These are phyloP conservation scores for Exophiala lecanii-corni DNA, from an alignment of 2,329 filamentous ascomycete genomes.

Conservation along the genomic window DNA sequence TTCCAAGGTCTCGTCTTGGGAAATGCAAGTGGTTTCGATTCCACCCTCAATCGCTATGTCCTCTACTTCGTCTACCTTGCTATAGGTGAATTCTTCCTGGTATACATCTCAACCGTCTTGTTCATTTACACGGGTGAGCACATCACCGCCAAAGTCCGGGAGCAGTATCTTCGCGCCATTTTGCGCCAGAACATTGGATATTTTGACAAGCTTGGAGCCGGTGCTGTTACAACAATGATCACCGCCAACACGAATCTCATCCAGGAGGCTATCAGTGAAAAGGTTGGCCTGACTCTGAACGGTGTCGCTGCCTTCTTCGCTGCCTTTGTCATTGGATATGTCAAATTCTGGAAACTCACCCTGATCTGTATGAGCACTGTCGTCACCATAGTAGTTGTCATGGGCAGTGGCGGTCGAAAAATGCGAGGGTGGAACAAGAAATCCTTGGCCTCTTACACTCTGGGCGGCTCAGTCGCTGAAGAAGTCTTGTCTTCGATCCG, in stretches of 20 bases:
- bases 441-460: slow-evolving; percentile 72
- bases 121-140: slow-evolving; percentile 87
- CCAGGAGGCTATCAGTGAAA: slow-evolving; percentile 90
- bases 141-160: slow-evolving; percentile 71
- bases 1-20: slow-evolving; percentile 63
- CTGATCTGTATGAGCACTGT: slow-evolving; percentile 81
- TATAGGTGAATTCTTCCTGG: slow-evolving; percentile 71
- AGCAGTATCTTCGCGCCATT: slow-evolving; percentile 78
- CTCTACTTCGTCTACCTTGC: slow-evolving; percentile 84
- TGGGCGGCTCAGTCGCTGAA: slow-evolving; percentile 82
- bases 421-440: slow-evolving; percentile 78
- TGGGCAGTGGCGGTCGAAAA: slow-evolving; percentile 68
- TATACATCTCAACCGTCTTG: slow-evolving; percentile 76
- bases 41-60: slow-evolving; percentile 58
- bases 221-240: slow-evolving; percentile 90
- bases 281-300: slow-evolving; percentile 71
- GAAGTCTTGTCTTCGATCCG: slow-evolving; percentile 92
- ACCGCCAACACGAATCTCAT: slow-evolving; percentile 91
- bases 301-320: slow-evolving; percentile 78
- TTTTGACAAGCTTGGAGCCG: slow-evolving; percentile 87
- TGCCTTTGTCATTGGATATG: slow-evolving; percentile 84
- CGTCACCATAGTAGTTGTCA: slow-evolving; percentile 70
- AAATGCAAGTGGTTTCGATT: slow-evolving; percentile 52
- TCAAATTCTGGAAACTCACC: slow-evolving; percentile 89
- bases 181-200: slow-evolving; percentile 86